Percentiles rank a stretch among this genome's conserved stretches.
Conservation (phyloP, 164 flowering plant genomes). For the Magnolia changhungtana region DNA sequence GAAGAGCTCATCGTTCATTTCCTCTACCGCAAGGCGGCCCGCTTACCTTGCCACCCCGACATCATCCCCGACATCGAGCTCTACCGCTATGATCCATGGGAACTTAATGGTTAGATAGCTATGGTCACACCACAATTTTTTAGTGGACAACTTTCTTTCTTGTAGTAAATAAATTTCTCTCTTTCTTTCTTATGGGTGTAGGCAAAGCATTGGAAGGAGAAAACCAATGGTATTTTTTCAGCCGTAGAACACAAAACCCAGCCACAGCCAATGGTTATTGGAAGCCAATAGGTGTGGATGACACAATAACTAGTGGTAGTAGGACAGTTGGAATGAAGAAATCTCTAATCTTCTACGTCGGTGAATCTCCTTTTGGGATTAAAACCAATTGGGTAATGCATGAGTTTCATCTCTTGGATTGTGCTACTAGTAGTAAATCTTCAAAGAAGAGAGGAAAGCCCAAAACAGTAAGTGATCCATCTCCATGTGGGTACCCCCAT, state of each 20-base stretch:
- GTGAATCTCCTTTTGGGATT: slow-evolving; percentile 36
- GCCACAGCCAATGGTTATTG: slow-evolving; percentile 63
- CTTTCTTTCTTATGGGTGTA: slow-evolving; percentile 17
- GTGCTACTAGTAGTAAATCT: slow-evolving; percentile 32
- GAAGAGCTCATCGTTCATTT: slow-evolving; percentile 83
- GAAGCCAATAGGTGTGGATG: slow-evolving; percentile 57
- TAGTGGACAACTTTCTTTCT: background rate
- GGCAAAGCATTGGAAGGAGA: slow-evolving; percentile 78
- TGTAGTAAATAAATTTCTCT: background rate
- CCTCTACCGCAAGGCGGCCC: slow-evolving; percentile 64
- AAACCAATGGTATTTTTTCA: slow-evolving; percentile 74
- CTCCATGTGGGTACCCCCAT: background rate
- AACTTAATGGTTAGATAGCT: slow-evolving; percentile 53
- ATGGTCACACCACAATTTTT: too few species aligned
- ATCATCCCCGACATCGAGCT: slow-evolving; percentile 80
- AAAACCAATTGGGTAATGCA: slow-evolving; percentile 68
- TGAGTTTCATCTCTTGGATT: slow-evolving; percentile 45
- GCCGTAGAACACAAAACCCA: slow-evolving; percentile 48
- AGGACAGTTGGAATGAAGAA: slow-evolving; percentile 47
- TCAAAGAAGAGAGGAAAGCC: slow-evolving; percentile 34
- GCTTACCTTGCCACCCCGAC: slow-evolving; percentile 64
- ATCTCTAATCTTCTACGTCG: slow-evolving; percentile 37
- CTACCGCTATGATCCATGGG: slow-evolving; percentile 84
- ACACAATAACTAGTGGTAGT: slow-evolving; percentile 35
- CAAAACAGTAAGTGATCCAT: slow-evolving; percentile 27